Percentiles rank a stretch among this genome's conserved stretches.
These are phyloP conservation scores for Aspergillus sp. DNA, from an alignment of 2,329 filamentous ascomycete species.

Conservation along the genomic window DNA sequence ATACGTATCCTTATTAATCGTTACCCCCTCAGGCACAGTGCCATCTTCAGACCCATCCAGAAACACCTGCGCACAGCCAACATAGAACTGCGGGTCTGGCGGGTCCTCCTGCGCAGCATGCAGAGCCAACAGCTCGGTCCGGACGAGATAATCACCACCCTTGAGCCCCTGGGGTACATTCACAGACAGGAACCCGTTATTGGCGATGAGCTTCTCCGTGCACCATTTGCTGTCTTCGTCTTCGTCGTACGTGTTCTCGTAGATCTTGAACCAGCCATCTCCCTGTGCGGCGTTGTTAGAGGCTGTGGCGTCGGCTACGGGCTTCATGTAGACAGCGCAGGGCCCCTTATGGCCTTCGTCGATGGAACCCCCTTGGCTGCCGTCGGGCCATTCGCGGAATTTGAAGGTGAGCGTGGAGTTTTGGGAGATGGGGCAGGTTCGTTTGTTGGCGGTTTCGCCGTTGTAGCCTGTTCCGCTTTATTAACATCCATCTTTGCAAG, in stretches of 20 bases:
- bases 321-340: conserved; percentile 73
- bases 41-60: conserved; percentile 52
- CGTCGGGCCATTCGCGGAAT: conserved; percentile 63
- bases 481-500: no score
- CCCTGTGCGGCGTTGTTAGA: conserved; percentile 58
- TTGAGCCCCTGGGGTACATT: conserved; percentile 61
- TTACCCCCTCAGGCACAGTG: conserved; percentile 53
- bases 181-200: conserved; percentile 64
- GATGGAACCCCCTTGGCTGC: conserved; percentile 54
- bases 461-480: conserved; percentile 39
- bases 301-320: conserved; percentile 56
- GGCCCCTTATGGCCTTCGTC: conserved; percentile 66
- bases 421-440: conserved; percentile 48
- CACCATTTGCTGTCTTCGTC: conserved; percentile 60
- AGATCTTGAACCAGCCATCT: conserved; percentile 77
- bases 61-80: conserved; percentile 70
- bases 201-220: conserved; percentile 65
- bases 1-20: conserved; percentile 65
- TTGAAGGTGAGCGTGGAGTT: conserved; percentile 64
- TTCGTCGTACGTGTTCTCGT: conserved; percentile 65
- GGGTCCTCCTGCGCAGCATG: conserved; percentile 57
- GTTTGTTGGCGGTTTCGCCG: conserved; percentile 50
- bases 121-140: conserved; percentile 68
- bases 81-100: conserved; percentile 70
- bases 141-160: conserved; percentile 68